phyloP scores from a whole-genome alignment of 768 basidiomycete genomes.

The Agaricus blazei region DNA sequence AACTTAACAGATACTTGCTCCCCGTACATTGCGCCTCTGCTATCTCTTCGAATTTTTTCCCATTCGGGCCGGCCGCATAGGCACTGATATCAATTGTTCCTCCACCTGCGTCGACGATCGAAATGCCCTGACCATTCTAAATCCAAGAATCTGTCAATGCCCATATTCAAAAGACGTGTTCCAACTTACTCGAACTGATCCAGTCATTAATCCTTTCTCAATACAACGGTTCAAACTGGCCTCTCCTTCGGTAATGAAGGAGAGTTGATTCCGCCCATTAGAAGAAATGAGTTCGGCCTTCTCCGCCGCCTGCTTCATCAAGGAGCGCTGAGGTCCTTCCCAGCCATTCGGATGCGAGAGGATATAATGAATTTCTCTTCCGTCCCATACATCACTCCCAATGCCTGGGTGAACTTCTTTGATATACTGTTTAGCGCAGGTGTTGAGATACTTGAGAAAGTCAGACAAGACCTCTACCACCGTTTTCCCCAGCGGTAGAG shows the following conservation, averaged over 20 bases:
- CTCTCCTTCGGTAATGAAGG: constrained; percentile 56
- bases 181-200: constrained; percentile 22
- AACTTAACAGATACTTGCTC: background rate
- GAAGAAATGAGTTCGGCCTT: constrained; percentile 43
- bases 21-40: constrained; percentile 33
- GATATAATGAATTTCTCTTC: constrained; percentile 43
- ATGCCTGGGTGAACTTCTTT: constrained; percentile 32
- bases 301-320: constrained; percentile 47
- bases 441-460: constrained; percentile 41
- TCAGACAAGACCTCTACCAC: constrained; percentile 41
- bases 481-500: constrained; percentile 36
- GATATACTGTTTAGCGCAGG: constrained; percentile 41
- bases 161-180: background rate
- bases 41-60: constrained; percentile 35
- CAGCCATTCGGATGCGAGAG: constrained; percentile 60
- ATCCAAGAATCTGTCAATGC: background rate
- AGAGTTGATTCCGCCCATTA: constrained; percentile 34
- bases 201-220: constrained; percentile 32
- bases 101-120: constrained; percentile 58
- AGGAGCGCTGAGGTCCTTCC: constrained; percentile 49
- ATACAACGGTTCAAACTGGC: constrained; percentile 53
- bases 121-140: constrained; percentile 35
- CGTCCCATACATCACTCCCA: constrained; percentile 39
- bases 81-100: constrained; percentile 56
- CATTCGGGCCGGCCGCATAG: constrained; percentile 26